A percentile compares a stretch with the other conserved stretches of the same genome.
Conservation (phyloP, 352 stramenopile species). For the Phytopythium kandeliae region DNA sequence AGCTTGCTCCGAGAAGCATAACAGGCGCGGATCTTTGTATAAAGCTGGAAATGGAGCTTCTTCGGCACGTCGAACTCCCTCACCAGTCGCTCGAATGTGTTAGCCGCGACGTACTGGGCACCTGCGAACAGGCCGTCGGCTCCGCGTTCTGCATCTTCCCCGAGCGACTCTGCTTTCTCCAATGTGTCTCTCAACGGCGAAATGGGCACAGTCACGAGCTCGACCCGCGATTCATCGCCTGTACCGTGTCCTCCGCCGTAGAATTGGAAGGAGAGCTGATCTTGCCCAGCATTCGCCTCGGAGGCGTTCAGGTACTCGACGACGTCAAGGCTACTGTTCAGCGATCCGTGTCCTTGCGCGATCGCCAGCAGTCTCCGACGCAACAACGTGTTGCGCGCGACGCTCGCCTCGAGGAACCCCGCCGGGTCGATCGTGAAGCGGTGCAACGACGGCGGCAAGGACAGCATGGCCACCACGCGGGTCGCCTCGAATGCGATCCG, state of each 20-base stretch:
- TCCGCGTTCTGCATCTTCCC: constrained; percentile 18
- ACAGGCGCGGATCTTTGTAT: constrained; percentile 51
- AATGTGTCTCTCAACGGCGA: constrained; percentile 8
- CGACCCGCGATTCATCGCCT: constrained; percentile 7
- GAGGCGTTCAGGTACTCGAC: constrained; percentile 45
- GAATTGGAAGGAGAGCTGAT: constrained; percentile 56
- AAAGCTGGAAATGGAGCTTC: constrained; percentile 70
- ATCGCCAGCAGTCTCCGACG: constrained; percentile 49
- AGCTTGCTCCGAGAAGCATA: constrained; percentile 25
- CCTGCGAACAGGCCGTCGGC: constrained; percentile 5
- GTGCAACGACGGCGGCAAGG: constrained; percentile 61
- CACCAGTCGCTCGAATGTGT: constrained; percentile 53
- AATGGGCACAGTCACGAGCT: constrained; percentile 37
- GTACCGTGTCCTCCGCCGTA: constrained; percentile 19
- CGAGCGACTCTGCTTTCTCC: neutral
- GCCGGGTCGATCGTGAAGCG: constrained; percentile 53
- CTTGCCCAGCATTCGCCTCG: constrained; percentile 3
- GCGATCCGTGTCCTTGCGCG: constrained; percentile 33
- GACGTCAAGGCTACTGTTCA: constrained; percentile 54
- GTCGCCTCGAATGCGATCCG: constrained; percentile 62
- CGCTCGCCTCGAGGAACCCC: constrained; percentile 34
- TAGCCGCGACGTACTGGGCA: constrained; percentile 26
- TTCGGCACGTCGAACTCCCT: constrained; percentile 39
- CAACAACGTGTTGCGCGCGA: constrained; percentile 32
- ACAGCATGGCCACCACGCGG: constrained; percentile 66